Evolutionary conservation across 768 basidiomycete species (phyloP).

Genomic region (Lactarius quietus): DNA sequence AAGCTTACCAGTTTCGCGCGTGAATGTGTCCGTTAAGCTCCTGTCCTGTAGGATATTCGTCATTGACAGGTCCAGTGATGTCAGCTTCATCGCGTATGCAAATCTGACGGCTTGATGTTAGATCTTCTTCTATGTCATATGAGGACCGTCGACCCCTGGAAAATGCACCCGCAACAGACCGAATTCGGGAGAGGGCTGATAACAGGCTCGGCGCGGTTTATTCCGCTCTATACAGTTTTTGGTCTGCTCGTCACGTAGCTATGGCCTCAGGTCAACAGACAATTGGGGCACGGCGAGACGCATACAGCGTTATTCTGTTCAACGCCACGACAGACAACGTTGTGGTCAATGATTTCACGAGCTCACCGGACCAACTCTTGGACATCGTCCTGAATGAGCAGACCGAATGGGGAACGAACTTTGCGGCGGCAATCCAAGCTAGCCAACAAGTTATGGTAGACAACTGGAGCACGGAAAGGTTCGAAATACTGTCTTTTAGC

Average conservation of each 20-base stretch:
- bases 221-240: not conserved
- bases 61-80: conserved; percentile 45
- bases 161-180: not conserved
- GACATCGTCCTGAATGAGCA: conserved; percentile 12
- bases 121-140: conserved; percentile 25
- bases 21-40: not conserved
- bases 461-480: conserved; percentile 51
- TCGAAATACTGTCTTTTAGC: conserved; percentile 23
- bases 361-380: not conserved
- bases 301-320: not conserved
- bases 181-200: not conserved
- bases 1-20: conserved; percentile 26
- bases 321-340: not conserved
- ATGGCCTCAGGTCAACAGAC: not conserved
- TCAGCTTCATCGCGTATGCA: not conserved
- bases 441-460: conserved; percentile 40
- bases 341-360: not conserved
- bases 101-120: not conserved
- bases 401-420: conserved; percentile 42
- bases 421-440: conserved; percentile 37
- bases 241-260: not conserved
- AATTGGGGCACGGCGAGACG: not conserved
- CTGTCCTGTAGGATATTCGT: conserved; percentile 42
- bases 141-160: conserved; percentile 33
- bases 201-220: not conserved